A percentile compares a stretch with the other conserved stretches of the same genome.
Evolutionary conservation across 352 stramenopile species (phyloP).

Genomic region (Pythium coloratum): DNA sequence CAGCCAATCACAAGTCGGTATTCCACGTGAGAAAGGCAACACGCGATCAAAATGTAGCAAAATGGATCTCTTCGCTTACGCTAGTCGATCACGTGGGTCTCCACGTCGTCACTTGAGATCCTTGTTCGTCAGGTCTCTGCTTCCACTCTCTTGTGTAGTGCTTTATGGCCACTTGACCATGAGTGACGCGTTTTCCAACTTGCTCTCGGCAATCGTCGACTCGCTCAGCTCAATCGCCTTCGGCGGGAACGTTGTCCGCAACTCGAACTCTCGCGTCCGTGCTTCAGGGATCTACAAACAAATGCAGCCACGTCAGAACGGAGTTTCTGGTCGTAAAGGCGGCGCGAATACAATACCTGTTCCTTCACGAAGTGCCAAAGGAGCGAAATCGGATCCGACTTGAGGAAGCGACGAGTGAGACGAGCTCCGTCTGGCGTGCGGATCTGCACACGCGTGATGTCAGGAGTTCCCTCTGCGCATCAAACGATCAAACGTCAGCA

Average conservation of each 20-base stretch:
- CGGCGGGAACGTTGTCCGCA: slow-evolving; percentile 69
- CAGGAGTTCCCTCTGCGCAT: slow-evolving; percentile 41
- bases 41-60: background rate
- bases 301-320: background rate
- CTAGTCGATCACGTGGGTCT: background rate
- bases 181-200: slow-evolving; percentile 75
- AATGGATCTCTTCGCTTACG: background rate
- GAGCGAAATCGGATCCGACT: slow-evolving; percentile 60
- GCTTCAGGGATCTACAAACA: slow-evolving; percentile 55
- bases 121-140: background rate
- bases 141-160: background rate
- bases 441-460: slow-evolving; percentile 71
- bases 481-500: background rate
- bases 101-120: background rate
- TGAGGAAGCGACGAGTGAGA: slow-evolving; percentile 72
- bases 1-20: slow-evolving; percentile 1
- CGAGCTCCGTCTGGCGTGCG: slow-evolving; percentile 62
- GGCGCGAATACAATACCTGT: slow-evolving; percentile 36
- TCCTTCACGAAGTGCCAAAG: slow-evolving; percentile 75
- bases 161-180: slow-evolving; percentile 72
- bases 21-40: background rate
- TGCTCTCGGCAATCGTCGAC: slow-evolving; percentile 55
- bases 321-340: background rate
- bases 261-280: slow-evolving; percentile 63
- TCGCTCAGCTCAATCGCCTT: slow-evolving; percentile 53